Base-by-base conservation (phyloP, 805 yeast species). In the Wickerhamiella sorbophila region DNA sequence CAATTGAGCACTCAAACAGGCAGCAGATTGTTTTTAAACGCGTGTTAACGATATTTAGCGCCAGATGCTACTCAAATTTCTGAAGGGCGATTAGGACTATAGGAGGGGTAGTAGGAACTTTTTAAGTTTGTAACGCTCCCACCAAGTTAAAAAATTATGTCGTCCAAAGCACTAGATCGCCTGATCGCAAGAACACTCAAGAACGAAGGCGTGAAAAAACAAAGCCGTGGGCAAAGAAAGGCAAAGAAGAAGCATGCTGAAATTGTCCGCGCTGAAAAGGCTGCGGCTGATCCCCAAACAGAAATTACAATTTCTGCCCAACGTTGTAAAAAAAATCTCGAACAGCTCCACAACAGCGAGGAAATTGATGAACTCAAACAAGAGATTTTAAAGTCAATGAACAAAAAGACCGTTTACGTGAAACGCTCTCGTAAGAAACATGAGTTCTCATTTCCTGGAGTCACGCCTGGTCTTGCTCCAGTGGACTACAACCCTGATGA, bases 401-500 rank as follows among this genome's bases (percentile, higher is more conserved):
- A 38, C 40, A 35, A 43, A 5, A 34, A 39, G 29, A 44, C 45
- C 18, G 33, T 48, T 1, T 48, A 40, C 26, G 46, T 47, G 18
- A 52, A 52, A 44, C 42, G 41, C 15, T 31, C 21, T 36, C 42
- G 36, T 33, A 26, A 15, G 43, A 24, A 12, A 24, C 29, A 24
- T 12, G 51, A 32, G 42, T 39, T 5, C 44, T 37, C 16, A 2
- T 49, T 48, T 42, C 44, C 42, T 17, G 54, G 54, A 2, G 45
- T 53, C 29, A 44, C 55, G 4, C 56, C 57, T 1, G 57, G 57
- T 6, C 48, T 53, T 26, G 57, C 57, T 1, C 56, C 56, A 3
- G 44, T 52, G 9, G 57, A 53, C 24, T 50, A 53, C 44, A 52
- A 53, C 18, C 53, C 52, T 2, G 55, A 52, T 22, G 53, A 49